Conservation (phyloP, 345 rosid species). For the Eucalyptus camaldulensis region DNA sequence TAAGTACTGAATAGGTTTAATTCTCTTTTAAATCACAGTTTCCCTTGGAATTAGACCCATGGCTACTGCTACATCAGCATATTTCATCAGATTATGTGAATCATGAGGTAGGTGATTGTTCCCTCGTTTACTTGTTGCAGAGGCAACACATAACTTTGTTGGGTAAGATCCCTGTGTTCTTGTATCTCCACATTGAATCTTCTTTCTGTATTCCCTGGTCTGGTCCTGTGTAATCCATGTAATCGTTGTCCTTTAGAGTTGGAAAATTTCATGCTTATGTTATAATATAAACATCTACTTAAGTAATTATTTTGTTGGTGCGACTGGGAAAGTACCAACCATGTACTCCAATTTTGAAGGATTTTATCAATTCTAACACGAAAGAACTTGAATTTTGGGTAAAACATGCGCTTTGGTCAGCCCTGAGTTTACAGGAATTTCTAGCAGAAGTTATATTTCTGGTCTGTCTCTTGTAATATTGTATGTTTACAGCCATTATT, state of each 20-base stretch:
- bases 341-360: not conserved
- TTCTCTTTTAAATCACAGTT: conserved; percentile 28
- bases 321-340: not conserved
- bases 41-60: conserved; percentile 76
- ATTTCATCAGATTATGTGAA: conserved; percentile 69
- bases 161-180: not conserved
- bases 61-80: conserved; percentile 73
- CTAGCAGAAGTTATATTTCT: not conserved
- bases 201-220: not conserved
- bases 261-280: not conserved
- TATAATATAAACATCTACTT: not conserved
- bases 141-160: not conserved
- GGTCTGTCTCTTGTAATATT: not conserved
- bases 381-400: not conserved
- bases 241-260: not conserved
- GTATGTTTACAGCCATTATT: not conserved
- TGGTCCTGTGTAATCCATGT: not conserved
- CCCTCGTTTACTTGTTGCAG: not conserved
- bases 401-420: not conserved
- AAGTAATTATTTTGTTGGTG: not conserved
- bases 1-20: not conserved
- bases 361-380: not conserved
- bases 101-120: conserved; percentile 44
- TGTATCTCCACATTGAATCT: not conserved
- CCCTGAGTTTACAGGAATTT: not conserved